Evolutionary conservation across 2,329 filamentous ascomycete species (phyloP).

Genomic region (Dichotomopilus funicola): DNA sequence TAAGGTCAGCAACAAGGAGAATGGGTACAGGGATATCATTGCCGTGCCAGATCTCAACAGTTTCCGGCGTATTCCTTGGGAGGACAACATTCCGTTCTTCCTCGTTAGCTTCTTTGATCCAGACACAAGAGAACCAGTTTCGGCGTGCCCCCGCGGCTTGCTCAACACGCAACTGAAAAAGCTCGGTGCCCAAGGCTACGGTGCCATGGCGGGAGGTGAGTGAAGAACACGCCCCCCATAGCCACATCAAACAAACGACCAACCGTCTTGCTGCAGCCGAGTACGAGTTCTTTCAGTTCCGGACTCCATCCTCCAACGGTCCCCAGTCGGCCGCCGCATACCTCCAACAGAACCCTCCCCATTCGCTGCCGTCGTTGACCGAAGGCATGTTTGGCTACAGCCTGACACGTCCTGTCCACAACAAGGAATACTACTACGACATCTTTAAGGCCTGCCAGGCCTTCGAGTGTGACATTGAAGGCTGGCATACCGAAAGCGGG

Average conservation of each 20-base stretch:
- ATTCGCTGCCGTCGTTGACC: conserved; percentile 70
- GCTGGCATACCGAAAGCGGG: conserved; percentile 93
- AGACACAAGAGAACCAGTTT: conserved; percentile 63
- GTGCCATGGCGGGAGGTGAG: conserved; percentile 84
- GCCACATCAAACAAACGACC: too few species aligned
- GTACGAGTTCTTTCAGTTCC: conserved; percentile 93
- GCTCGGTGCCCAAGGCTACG: conserved; percentile 61
- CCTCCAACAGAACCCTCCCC: conserved; percentile 64
- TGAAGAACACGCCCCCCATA: conserved; percentile 9
- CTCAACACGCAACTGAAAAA: conserved; percentile 63
- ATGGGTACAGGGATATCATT: conserved; percentile 80
- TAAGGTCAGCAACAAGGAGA: conserved; percentile 80
- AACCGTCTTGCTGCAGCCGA: conserved; percentile 53
- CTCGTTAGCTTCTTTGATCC: conserved; percentile 78
- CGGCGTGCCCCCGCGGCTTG: conserved; percentile 72
- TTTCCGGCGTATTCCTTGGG: conserved; percentile 85
- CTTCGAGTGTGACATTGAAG: conserved; percentile 78
- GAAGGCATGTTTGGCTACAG: conserved; percentile 97
- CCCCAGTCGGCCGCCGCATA: conserved; percentile 67
- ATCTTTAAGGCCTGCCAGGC: conserved; percentile 73
- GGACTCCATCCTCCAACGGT: conserved; percentile 53
- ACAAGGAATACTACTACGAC: conserved; percentile 87
- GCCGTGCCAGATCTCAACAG: conserved; percentile 72
- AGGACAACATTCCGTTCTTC: conserved; percentile 79
- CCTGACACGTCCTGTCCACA: conserved; percentile 77